Evolutionary conservation across 2,329 filamentous ascomycete species (phyloP), one percentile per base, ranked within the genome.

Genomic region (Colletotrichum ledebouriae): DNA sequence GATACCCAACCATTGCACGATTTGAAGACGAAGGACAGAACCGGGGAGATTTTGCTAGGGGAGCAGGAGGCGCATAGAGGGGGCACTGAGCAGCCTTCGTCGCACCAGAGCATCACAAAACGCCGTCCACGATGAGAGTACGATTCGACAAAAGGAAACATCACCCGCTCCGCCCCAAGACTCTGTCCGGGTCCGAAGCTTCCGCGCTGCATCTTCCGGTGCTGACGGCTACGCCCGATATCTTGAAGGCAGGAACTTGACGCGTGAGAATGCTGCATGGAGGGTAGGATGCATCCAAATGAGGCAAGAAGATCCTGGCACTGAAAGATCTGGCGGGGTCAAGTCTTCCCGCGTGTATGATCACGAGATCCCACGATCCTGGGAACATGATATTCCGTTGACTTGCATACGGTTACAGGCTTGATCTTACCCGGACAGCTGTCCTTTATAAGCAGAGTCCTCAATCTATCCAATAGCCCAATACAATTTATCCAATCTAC

Each of bases 1-100:
- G 59, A 61, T 61, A 61, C 59, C 59, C 47, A 37, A 39, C 37
- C 11, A 39, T 39, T 39, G 37, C 10, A 39, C 37, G 37, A 39
- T 15, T 39, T 39, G 37, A 39, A 53, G 17, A 44, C 47, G 15
- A 52, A 25, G 34, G 46, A 52, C 7, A 17, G 39, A 12, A 11
- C 39, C 25, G 15, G 42, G 1, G n/a, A 20, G 20, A 46, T 11
- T 4, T 7, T 15, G 34, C 13, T n/a, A 39, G 37, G 39, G 4
- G 4, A 13, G 52, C 33, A 29, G 17, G 34, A 17, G 22, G 50
- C 9, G 33, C 25, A 20, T 17, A 41, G 0, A 39, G 4, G n/a
- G 3, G 6, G 33, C 33, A n/a, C 1, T 9, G 17, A 55, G 20
- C 17, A 39, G 25, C 4, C 29, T 4, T 33, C 49, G 10, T 6